phyloP scores from a whole-genome alignment of 1,139 yeast genomes.

The Torulaspora pretoriensis region DNA sequence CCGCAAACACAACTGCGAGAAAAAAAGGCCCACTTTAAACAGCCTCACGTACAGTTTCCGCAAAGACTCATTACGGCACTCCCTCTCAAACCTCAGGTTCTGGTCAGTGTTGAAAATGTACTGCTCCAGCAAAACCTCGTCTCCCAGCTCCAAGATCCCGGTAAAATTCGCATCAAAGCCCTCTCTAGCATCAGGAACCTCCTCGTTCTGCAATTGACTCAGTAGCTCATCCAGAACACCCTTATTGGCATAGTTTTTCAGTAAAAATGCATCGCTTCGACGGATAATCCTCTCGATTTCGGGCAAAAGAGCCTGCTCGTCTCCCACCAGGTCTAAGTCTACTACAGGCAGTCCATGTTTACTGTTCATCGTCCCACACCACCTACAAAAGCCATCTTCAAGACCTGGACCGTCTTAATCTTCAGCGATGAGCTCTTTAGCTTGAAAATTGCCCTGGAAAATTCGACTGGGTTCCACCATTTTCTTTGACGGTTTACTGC shows the following conservation, averaged over 20 bases:
- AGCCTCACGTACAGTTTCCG: slow-evolving; percentile 19
- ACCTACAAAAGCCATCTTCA: neutral
- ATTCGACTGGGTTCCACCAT: slow-evolving; percentile 7
- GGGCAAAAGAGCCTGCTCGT: slow-evolving; percentile 26
- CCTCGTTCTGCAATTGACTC: slow-evolving; percentile 8
- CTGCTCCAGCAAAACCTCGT: slow-evolving; percentile 27
- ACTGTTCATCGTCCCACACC: slow-evolving; percentile 2
- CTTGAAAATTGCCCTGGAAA: neutral
- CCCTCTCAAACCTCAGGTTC: slow-evolving; percentile 15
- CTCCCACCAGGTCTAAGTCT: slow-evolving; percentile 26
- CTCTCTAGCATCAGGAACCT: slow-evolving; percentile 15
- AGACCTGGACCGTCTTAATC: neutral
- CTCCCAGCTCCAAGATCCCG: slow-evolving; percentile 21
- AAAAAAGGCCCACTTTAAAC: slow-evolving; percentile 25
- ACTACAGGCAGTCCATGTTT: slow-evolving; percentile 20
- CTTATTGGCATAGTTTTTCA: slow-evolving; percentile 33
- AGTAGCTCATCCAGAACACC: slow-evolving; percentile 18
- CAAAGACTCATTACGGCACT: slow-evolving; percentile 16
- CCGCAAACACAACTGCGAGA: slow-evolving; percentile 23
- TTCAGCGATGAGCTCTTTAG: slow-evolving; percentile 5
- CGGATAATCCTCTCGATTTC: slow-evolving; percentile 23
- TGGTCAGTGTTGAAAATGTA: slow-evolving; percentile 26
- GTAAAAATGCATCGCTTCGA: slow-evolving; percentile 27
- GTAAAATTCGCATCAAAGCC: slow-evolving; percentile 33
- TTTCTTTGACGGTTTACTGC: slow-evolving; percentile 2